Evolutionary conservation across 2,329 filamentous ascomycete species (phyloP), one percentile per base, ranked within the genome.

Genomic region (Penicillium verrucosum): DNA sequence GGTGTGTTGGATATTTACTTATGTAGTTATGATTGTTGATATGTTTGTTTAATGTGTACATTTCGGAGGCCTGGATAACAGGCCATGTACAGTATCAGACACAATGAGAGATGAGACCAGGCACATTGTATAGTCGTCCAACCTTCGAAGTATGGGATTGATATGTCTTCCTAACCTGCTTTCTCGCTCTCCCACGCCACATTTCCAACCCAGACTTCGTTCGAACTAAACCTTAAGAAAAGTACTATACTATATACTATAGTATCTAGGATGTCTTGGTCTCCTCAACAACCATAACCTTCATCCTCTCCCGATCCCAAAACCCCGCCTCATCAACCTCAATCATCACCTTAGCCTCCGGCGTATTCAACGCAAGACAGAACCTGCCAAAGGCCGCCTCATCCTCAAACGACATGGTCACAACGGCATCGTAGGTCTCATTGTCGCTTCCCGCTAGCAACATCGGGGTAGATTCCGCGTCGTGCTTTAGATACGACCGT

Each of bases 61-160:
- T 21, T 32, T 29, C 21, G 1, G 27, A 4, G 16, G 16, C 16
- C 27, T 44, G n/a, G 29, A 14, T 23, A 42, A 12, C 40, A 52
- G 14, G 46, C 37, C 29, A 5, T 59, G 57, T 61, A 57, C 34
- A 41, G 36, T 60, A 53, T 44, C 29, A 16, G 47, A 41, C 38
- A 1, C 38, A 32, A 44, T 25, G 27, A 40, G 34, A 51, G 40
- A 52, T 34, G 25, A 45, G 21, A 42, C 21, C 14, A 30, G 27
- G n/a, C 2, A 30, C n/a, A 45, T 23, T 32, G 18, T 32, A 30
- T 32, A 32, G n/a, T 32, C 12, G 25, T 30, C n/a, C 42, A 12
- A 32, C 10, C 10, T 32, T 32, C 30, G 30, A 32, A 30, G 1
- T 29, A 18, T 18, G 5, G 16, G 1, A 1, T 18, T 18, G 18